phyloP scores from a whole-genome alignment of 106 monocot genomes.

The Acorus gramineus region DNA sequence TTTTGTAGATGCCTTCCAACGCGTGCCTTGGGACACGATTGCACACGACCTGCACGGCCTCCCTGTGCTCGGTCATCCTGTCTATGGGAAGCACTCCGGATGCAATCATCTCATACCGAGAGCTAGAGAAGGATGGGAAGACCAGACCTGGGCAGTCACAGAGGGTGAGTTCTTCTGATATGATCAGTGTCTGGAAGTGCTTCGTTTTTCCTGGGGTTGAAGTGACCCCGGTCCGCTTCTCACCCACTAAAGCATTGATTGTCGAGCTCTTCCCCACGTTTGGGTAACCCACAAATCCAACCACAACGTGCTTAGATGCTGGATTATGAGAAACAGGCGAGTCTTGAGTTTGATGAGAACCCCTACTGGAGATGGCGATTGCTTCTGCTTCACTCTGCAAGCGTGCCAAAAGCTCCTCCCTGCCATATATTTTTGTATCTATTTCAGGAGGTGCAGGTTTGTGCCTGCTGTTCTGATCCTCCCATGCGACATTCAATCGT shows the following conservation, averaged over 20 bases:
- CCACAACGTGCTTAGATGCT: constrained; percentile 55
- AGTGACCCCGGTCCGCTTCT: constrained; percentile 79
- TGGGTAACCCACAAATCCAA: constrained; percentile 96
- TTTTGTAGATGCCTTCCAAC: constrained; percentile 60
- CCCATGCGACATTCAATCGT: constrained; percentile 16
- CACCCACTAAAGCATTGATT: constrained; percentile 90
- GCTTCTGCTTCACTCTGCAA: constrained; percentile 82
- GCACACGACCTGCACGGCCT: constrained; percentile 78
- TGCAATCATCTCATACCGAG: constrained; percentile 87
- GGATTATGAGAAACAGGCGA: constrained; percentile 5
- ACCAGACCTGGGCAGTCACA: constrained; percentile 96
- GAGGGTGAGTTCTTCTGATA: constrained; percentile 80
- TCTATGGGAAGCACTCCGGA: constrained; percentile 87
- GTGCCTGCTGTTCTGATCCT: constrained; percentile 12
- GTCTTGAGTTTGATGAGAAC: constrained; percentile 9
- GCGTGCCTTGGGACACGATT: constrained; percentile 46
- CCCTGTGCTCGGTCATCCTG: constrained; percentile 71
- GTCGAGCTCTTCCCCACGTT: constrained; percentile 98
- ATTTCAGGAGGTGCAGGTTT: constrained; percentile 15
- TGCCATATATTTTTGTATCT: constrained; percentile 65
- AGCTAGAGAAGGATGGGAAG: constrained; percentile 94
- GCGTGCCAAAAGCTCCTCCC: constrained; percentile 65
- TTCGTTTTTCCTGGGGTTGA: constrained; percentile 97
- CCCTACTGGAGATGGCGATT: constrained; percentile 22
- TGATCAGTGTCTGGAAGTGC: constrained; percentile 92